Percentiles rank a stretch among this genome's conserved stretches.
phyloP scores from a whole-genome alignment of 768 basidiomycete genomes.

The Coprinopsis cinerea region DNA sequence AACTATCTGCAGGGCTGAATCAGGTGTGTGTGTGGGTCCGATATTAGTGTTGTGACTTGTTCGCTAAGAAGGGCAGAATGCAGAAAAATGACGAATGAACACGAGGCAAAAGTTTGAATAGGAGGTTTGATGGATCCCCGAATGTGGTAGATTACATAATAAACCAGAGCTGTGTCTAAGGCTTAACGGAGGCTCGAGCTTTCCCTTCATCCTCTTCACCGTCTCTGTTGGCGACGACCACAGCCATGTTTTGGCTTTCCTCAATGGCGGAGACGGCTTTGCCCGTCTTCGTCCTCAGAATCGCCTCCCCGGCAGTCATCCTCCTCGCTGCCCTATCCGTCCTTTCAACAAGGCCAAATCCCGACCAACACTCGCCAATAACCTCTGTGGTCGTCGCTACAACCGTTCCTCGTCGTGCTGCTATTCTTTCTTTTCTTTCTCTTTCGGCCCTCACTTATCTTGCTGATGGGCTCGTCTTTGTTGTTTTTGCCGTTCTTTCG shows the following conservation, averaged over 20 bases:
- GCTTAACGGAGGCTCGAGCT: too few relatives aligned
- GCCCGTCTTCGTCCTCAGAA: slow-evolving; percentile 51
- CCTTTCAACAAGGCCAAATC: slow-evolving; percentile 33
- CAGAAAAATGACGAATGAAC: too few relatives aligned
- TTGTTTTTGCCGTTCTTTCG: slow-evolving; percentile 56
- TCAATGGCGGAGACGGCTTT: slow-evolving; percentile 12
- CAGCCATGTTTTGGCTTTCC: slow-evolving; percentile 22
- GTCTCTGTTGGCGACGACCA: slow-evolving; percentile 17
- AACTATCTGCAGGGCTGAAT: slow-evolving; percentile 35
- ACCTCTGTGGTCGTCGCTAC: slow-evolving; percentile 72
- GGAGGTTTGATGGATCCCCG: too few relatives aligned
- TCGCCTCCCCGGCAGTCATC: slow-evolving; percentile 64
- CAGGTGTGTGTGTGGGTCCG: neutral
- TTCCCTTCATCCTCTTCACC: slow-evolving; percentile 6
- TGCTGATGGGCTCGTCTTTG: slow-evolving; percentile 70
- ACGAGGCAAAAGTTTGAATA: too few relatives aligned
- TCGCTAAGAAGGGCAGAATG: too few relatives aligned
- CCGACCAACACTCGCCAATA: slow-evolving; percentile 53
- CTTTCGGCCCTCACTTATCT: slow-evolving; percentile 69
- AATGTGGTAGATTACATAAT: too few relatives aligned
- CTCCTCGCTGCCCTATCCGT: slow-evolving; percentile 59
- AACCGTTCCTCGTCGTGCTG: slow-evolving; percentile 65
- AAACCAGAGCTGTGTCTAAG: too few relatives aligned
- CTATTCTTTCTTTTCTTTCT: slow-evolving; percentile 69
- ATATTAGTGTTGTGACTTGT: too few relatives aligned